Base-by-base conservation (phyloP, 2,329 filamentous ascomycete species). In the Fusarium sp. region DNA sequence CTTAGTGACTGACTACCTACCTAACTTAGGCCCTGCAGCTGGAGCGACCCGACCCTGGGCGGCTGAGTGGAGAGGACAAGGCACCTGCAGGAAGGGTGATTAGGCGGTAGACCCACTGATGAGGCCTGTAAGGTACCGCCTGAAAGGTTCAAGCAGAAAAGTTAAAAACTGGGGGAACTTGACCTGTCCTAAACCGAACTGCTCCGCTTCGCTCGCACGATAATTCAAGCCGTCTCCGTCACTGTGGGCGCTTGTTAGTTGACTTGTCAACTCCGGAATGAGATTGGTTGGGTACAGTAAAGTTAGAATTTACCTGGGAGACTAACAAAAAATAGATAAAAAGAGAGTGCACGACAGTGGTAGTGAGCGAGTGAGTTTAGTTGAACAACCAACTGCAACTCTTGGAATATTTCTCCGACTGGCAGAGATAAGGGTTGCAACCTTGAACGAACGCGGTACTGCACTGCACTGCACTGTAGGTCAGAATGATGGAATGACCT, bases 61-160 rank as follows among this genome's bases (percentile, higher is more conserved):
- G 11, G 34, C n/a, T 20, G 16, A 23, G 23, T 23, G 30, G 15
- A 23, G 36, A 33, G 40, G 31, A 30, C 28, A 26, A 38, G 26
- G 40, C 34, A 28, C 55, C 44, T 33, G 41, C 52, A 45, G 51
- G 31, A 28, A 37, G 50, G 53, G 49, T 42, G 47, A 40, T 57
- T 52, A 55, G 65, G 44, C 53, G 54, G 31, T 33, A 30, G 62
- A 33, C 54, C 67, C 67, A 70, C 67, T 47, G 70, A 67, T 70
- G 34, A 57, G 46, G 7, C 30, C 63, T 67, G 66, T 69, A 69
- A 69, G 62, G 66, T 67, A 70, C 65, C 65, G 65, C 56, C 66
- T 57, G 47, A 37, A 58, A 57, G 65, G 58, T 64, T 64, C 59
- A 42, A 56, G 57, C 20, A 59, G 31, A 45, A 65, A 58, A 64